Conservation (phyloP, 2,329 filamentous ascomycete genomes). For the Colletotrichum eleusines region DNA sequence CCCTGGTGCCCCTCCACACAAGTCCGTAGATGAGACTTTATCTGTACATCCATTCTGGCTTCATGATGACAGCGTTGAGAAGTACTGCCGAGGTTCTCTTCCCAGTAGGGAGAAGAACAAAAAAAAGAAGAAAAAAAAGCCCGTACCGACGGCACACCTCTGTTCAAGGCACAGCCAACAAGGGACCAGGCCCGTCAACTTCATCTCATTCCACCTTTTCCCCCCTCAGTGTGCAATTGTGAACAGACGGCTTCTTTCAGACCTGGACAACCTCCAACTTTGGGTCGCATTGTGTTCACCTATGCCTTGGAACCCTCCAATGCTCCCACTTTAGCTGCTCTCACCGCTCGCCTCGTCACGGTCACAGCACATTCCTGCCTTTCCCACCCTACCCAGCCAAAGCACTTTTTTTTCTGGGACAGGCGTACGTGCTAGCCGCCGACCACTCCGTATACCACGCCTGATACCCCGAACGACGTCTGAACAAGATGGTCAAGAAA, state of each 20-base stretch:
- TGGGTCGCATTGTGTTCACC: not conserved
- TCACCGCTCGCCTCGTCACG: conserved; percentile 16
- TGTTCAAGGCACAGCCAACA: conserved; percentile 17
- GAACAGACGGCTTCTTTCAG: conserved; percentile 8
- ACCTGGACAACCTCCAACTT: not conserved
- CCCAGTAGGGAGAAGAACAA: not conserved
- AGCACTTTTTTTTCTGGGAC: not conserved
- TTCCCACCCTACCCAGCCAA: not conserved
- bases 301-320: conserved; percentile 2
- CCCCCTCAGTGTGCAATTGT: not conserved
- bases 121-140: conserved; percentile 4
- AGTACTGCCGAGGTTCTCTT: not conserved
- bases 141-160: not conserved
- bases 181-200: conserved; percentile 19
- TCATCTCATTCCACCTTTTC: conserved; percentile 35
- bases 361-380: conserved; percentile 12
- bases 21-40: not conserved
- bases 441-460: not conserved
- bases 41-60: not conserved
- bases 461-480: not conserved
- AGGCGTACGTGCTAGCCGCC: not conserved
- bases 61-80: not conserved
- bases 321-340: conserved; percentile 24
- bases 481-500: conserved; percentile 60
- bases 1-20: conserved; percentile 34